A percentile compares a stretch with the other conserved stretches of the same genome.
Conservation (phyloP, 2,329 filamentous ascomycete genomes). For the Podosphaera fusca region DNA sequence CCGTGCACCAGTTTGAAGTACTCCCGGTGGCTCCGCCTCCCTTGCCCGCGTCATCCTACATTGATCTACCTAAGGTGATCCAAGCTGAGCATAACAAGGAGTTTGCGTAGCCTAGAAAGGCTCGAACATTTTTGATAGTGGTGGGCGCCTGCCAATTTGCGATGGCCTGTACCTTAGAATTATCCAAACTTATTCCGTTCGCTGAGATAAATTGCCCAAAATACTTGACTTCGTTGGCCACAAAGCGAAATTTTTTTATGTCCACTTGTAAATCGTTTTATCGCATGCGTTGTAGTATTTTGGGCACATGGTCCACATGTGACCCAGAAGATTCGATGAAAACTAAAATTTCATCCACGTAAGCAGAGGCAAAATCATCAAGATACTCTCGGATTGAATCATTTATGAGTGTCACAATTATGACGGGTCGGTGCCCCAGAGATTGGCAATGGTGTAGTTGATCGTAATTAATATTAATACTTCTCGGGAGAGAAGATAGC, state of each 20-base stretch:
- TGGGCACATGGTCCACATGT: not conserved
- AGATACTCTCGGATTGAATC: not conserved
- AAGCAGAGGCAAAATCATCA: not conserved
- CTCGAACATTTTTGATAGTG: not conserved
- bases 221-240: not conserved
- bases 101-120: no score
- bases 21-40: no score
- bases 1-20: not conserved
- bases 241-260: conserved; percentile 1
- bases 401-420: not conserved
- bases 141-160: not conserved
- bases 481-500: no score
- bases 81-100: no score
- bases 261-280: not conserved
- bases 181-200: not conserved
- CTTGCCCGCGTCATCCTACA: no score
- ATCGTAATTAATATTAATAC: no score
- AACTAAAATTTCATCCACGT: conserved; percentile 3
- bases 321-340: not conserved
- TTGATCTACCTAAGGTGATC: no score
- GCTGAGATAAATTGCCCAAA: not conserved
- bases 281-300: not conserved
- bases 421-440: no score
- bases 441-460: no score
- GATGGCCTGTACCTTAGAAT: not conserved